Evolutionary conservation across 805 yeast genomes (phyloP).

Genomic region (Metschnikowia baotianmanensis): DNA sequence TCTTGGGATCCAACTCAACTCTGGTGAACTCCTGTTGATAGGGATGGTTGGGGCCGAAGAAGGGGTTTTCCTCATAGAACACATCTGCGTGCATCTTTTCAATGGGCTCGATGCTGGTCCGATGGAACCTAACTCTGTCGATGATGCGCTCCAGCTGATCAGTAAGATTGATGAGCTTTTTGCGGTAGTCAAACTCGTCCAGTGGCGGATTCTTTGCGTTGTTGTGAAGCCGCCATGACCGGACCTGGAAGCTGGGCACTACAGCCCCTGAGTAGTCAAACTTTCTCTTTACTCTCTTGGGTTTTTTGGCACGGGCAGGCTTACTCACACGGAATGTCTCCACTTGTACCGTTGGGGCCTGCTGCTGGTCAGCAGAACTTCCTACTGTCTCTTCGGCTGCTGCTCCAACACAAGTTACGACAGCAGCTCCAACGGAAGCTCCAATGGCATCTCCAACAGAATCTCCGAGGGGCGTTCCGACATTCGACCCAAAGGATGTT

Average conservation of each 20-base stretch:
- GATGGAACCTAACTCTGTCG: conserved; percentile 8
- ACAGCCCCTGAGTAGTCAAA: conserved; percentile 8
- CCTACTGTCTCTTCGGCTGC: background rate
- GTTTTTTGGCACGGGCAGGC: background rate
- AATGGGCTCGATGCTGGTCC: conserved; percentile 6
- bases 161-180: conserved; percentile 6
- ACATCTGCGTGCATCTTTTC: conserved; percentile 6
- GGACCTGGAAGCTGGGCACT: background rate
- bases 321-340: conserved; percentile 2
- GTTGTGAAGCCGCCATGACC: conserved; percentile 6
- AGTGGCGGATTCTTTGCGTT: background rate
- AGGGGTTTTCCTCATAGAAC: conserved; percentile 10
- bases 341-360: background rate
- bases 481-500: too few relatives aligned
- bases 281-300: conserved; percentile 3
- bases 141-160: conserved; percentile 8
- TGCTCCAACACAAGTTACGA: too few relatives aligned
- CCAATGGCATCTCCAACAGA: too few relatives aligned
- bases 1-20: conserved; percentile 9
- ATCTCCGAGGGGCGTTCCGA: too few relatives aligned
- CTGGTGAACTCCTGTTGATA: conserved; percentile 21
- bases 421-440: too few relatives aligned
- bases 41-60: conserved; percentile 10
- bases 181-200: background rate
- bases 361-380: background rate